Percentiles rank a stretch among this genome's conserved stretches.
Conservation (phyloP, 1,284 basidiomycete species). For the Trichosporon coremiiforme region DNA sequence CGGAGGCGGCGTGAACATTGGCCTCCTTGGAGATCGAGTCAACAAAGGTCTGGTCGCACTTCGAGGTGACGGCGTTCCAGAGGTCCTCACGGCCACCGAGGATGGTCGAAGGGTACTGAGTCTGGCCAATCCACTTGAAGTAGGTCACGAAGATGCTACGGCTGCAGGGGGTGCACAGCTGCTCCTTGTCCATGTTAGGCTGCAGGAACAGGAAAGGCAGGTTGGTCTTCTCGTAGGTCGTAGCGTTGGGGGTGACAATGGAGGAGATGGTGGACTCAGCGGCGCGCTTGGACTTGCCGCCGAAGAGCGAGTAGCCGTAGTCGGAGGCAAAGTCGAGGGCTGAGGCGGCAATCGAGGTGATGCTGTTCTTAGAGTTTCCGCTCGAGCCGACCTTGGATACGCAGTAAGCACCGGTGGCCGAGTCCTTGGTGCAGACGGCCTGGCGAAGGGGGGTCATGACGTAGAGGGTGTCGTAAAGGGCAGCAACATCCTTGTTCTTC, state of each 20-base stretch:
- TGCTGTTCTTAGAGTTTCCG: conserved; percentile 29
- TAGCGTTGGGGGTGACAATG: conserved; percentile 65
- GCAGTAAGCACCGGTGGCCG: conserved; percentile 68
- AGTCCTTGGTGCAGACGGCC: conserved; percentile 73
- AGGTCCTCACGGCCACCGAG: conserved; percentile 68
- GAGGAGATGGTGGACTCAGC: conserved; percentile 39
- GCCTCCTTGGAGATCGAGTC: conserved; percentile 51
- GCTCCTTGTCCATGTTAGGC: conserved; percentile 59
- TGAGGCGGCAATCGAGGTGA: conserved; percentile 32
- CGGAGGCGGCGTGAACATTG: conserved; percentile 31
- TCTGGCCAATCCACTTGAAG: conserved; percentile 70
- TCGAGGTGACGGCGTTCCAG: conserved; percentile 64
- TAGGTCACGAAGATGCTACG: conserved; percentile 72
- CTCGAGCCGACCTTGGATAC: conserved; percentile 57
- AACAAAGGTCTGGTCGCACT: conserved; percentile 56
- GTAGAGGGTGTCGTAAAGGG: conserved; percentile 78
- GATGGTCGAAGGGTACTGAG: conserved; percentile 70
- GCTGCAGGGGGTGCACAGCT: conserved; percentile 79
- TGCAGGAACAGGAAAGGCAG: conserved; percentile 77
- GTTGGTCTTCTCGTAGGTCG: conserved; percentile 66
- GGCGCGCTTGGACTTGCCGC: conserved; percentile 26
- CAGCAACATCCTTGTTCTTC: conserved; percentile 60
- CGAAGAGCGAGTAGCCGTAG: conserved; percentile 22
- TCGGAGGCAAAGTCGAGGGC: conserved; percentile 30
- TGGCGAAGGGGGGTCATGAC: conserved; percentile 65